Conservation (phyloP, 495 filamentous ascomycete genomes). For the Tricharina praecox region DNA sequence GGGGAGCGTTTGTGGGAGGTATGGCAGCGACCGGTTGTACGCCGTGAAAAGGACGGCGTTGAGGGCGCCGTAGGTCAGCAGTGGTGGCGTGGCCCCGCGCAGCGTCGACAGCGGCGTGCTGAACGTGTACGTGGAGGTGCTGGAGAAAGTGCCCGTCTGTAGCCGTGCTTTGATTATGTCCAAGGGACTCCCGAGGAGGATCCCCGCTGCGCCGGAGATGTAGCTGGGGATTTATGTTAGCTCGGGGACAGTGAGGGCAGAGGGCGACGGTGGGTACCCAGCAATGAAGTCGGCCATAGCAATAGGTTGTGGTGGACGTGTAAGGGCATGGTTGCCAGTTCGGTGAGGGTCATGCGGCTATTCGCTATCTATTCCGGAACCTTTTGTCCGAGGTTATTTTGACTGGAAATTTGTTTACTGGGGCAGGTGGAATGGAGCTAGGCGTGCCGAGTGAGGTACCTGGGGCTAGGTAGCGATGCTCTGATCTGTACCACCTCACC, state of each 20-base stretch:
- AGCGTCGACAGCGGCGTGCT: conserved; percentile 12
- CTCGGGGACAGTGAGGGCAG: background rate
- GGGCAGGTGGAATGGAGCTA: too few species aligned
- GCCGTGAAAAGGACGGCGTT: conserved; percentile 74
- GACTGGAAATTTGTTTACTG: too few species aligned
- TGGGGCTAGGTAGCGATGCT: too few species aligned
- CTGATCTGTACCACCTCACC: too few species aligned
- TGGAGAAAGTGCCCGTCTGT: conserved; percentile 38
- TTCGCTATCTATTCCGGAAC: too few species aligned
- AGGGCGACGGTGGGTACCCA: background rate
- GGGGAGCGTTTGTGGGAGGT: conserved; percentile 35
- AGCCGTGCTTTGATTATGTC: conserved; percentile 72
- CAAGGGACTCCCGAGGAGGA: conserved; percentile 74
- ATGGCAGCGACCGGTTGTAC: conserved; percentile 58
- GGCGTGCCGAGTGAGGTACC: too few species aligned
- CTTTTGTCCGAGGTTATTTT: too few species aligned
- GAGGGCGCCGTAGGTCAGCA: conserved; percentile 73
- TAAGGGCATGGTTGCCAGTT: too few species aligned
- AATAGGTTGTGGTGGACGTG: too few species aligned
- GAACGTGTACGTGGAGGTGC: conserved; percentile 1
- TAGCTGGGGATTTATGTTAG: conserved; percentile 35
- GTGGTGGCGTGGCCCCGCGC: conserved; percentile 55
- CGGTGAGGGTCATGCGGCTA: too few species aligned
- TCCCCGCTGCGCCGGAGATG: conserved; percentile 62
- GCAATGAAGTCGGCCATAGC: conserved; percentile 21